phyloP scores from a whole-genome alignment of 441 rosid genomes.

The Jatropha podagrica region DNA sequence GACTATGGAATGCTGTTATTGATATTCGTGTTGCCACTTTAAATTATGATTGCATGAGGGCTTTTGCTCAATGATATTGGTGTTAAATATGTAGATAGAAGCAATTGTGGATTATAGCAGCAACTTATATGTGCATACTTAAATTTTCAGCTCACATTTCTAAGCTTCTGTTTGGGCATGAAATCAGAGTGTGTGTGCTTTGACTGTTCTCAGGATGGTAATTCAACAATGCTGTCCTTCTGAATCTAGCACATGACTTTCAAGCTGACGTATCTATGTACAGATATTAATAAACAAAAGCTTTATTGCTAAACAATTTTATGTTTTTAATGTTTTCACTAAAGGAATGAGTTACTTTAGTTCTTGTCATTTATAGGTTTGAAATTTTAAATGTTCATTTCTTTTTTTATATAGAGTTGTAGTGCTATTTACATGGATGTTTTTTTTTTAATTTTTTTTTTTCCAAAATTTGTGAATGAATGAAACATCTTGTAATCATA shows the following conservation, averaged over 20 bases:
- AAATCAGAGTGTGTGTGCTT: background rate
- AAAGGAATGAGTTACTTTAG: constrained; percentile 2
- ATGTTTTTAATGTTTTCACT: background rate
- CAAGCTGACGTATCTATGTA: background rate
- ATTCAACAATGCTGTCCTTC: background rate
- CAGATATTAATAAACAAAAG: too few relatives aligned
- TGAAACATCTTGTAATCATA: background rate
- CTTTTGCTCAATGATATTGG: too few relatives aligned
- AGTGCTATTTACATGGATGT: background rate
- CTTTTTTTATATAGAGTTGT: background rate
- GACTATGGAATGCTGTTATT: background rate
- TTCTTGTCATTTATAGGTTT: background rate
- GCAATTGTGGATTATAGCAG: too few relatives aligned
- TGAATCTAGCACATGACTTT: background rate
- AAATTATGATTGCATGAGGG: too few relatives aligned
- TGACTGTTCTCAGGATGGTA: background rate
- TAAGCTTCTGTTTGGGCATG: background rate
- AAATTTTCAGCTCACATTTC: background rate
- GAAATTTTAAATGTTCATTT: background rate
- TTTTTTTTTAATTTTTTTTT: background rate
- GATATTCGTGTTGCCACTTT: too few relatives aligned
- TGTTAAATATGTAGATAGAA: too few relatives aligned
- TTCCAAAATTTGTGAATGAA: background rate
- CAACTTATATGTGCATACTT: constrained; percentile 1
- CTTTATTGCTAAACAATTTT: too few relatives aligned